Base-by-base conservation (phyloP, 306 rosid species). In the Castanopsis chinensis region DNA sequence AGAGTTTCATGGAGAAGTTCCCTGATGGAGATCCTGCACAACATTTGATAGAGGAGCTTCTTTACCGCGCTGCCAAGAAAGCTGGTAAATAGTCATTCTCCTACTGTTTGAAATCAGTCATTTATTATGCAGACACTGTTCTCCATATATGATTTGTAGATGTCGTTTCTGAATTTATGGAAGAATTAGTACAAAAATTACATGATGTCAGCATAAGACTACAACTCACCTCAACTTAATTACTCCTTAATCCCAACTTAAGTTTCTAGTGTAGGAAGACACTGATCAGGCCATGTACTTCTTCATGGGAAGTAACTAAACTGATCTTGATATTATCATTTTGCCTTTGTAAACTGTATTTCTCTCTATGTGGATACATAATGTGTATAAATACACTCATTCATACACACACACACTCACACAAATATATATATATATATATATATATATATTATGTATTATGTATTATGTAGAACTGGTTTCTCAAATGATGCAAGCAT, bases 21-120 rank as follows among this genome's bases (percentile, higher is more conserved):
- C 98, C 99, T 11, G 99, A 96, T 52, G 99, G 99, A 76, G 99
- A 96, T 77, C 99, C 99, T 54, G 99, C 99, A 68, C 99, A 96
- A 85, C 96, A 96, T 87, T 89, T 96, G 85, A 96, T 96, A 79
- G 99, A 96, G 94, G 99, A 96, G 88, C 96, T 96, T 84, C 99
- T 96, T 73, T 80, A 83, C 81, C 99, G 99, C 73, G 99, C 99
- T 23, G 99, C 99, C 49, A 91, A 90, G 87, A 96, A 96, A 84
- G 99, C 99, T 43, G 98, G 99, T 96, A 89, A 55, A 12, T 49
- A 49, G 5, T 58, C 45, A 64, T 52, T 81, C 73, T 74, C 76
- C 81, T 71, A 72, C 76, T 69, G 56, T 76, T 59, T 15, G 45
- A 33, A 58, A 30, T 79, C 78, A 77, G 41, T 56, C 54, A 69